phyloP scores from a whole-genome alignment of 805 yeast genomes.

The Isabelozyma gotoi region DNA sequence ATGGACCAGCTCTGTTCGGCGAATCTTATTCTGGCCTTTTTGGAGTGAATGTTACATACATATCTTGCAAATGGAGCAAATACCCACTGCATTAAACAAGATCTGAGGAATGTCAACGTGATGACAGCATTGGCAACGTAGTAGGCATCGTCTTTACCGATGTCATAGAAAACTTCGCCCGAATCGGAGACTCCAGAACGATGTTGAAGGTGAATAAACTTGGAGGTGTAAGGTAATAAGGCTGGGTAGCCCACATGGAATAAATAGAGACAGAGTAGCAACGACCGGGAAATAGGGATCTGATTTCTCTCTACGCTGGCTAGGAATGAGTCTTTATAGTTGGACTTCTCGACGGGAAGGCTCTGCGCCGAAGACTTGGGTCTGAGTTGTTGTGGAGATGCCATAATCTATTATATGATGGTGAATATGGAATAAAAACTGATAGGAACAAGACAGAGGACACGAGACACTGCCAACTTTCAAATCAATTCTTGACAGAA shows the following conservation, averaged over 20 bases:
- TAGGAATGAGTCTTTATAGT: slow-evolving; percentile 19
- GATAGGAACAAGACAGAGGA: too few species aligned
- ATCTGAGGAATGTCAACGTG: slow-evolving; percentile 56
- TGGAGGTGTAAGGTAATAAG: slow-evolving; percentile 25
- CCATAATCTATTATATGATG: not conserved
- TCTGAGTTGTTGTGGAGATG: not conserved
- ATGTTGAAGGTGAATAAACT: slow-evolving; percentile 37
- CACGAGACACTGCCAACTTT: too few species aligned
- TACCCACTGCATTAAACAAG: slow-evolving; percentile 56
- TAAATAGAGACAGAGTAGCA: slow-evolving; percentile 25
- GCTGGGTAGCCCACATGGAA: slow-evolving; percentile 21
- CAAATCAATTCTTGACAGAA: too few species aligned
- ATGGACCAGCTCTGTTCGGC: slow-evolving; percentile 86
- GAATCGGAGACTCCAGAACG: slow-evolving; percentile 12
- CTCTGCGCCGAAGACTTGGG: too few species aligned
- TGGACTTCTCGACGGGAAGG: slow-evolving; percentile 1
- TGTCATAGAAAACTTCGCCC: slow-evolving; percentile 42
- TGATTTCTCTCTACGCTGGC: slow-evolving; percentile 38
- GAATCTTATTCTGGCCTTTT: slow-evolving; percentile 62
- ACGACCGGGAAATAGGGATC: slow-evolving; percentile 27
- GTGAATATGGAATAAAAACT: too few species aligned
- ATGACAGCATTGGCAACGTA: slow-evolving; percentile 56
- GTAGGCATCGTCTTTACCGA: slow-evolving; percentile 55
- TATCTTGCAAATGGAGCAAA: slow-evolving; percentile 56
- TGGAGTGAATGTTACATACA: slow-evolving; percentile 41